Conservation (phyloP, 148 eudicot species). For the Dysphania ambrosioides region DNA sequence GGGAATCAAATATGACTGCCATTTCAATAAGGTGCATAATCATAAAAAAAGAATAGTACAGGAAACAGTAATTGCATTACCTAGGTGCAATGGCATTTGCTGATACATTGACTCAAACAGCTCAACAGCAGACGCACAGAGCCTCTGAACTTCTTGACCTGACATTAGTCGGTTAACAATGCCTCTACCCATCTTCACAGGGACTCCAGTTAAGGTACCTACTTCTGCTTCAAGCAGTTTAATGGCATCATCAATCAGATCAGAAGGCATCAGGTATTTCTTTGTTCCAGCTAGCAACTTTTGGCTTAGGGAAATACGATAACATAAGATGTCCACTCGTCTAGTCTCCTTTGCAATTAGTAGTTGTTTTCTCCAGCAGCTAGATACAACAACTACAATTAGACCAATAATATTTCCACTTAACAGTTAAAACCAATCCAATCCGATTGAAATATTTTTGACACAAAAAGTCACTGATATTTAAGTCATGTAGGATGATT, state of each 20-base stretch:
- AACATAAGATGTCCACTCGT: constrained; percentile 78
- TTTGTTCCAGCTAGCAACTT: constrained; percentile 61
- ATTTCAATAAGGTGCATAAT: no score
- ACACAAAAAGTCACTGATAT: not conserved
- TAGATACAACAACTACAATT: constrained; percentile 17
- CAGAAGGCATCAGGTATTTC: constrained; percentile 44
- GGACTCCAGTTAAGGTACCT: constrained; percentile 65
- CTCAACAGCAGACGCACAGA: constrained; percentile 61
- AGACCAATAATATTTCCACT: not conserved
- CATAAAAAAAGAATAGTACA: no score
- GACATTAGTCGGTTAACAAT: constrained; percentile 79
- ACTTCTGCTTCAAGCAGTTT: constrained; percentile 75
- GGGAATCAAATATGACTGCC: no score
- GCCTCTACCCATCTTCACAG: constrained; percentile 76
- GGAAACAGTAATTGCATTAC: constrained; percentile 23
- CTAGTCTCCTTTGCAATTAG: constrained; percentile 70
- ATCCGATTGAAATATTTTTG: not conserved
- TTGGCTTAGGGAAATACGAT: constrained; percentile 69
- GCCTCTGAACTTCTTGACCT: constrained; percentile 71
- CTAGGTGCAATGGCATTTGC: constrained; percentile 25
- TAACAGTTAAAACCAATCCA: not conserved
- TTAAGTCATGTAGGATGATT: not conserved
- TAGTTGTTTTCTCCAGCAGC: constrained; percentile 86
- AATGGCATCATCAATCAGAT: constrained; percentile 53
- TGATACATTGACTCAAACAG: constrained; percentile 42